Conservation (phyloP, 1,139 yeast species). For the Pneumocystis oryctolagi region DNA sequence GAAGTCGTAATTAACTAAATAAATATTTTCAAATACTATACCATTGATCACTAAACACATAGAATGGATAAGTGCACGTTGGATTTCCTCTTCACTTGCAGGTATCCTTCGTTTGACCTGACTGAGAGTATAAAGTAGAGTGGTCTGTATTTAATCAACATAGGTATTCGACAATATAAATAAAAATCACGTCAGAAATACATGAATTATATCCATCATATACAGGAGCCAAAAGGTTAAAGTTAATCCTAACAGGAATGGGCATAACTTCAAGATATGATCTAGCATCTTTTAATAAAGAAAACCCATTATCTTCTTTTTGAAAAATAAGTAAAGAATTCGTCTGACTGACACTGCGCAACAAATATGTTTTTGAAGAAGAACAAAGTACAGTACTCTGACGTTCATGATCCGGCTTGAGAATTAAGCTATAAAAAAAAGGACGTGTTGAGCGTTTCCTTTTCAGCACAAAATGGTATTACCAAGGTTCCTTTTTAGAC, state of each 20-base stretch:
- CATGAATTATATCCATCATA: background rate
- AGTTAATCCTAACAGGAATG: background rate
- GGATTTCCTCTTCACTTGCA: background rate
- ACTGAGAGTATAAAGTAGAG: background rate
- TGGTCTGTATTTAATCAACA: background rate
- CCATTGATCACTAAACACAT: background rate
- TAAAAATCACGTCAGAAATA: background rate
- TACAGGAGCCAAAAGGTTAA: background rate
- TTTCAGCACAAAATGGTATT: background rate
- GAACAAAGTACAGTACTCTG: background rate
- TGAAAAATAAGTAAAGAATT: conserved; percentile 1
- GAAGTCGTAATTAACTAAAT: background rate
- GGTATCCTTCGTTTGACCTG: background rate
- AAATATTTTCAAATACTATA: background rate
- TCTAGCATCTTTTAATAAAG: background rate
- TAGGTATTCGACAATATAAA: background rate
- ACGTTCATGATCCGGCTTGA: background rate
- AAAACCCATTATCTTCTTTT: background rate
- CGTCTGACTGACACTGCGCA: background rate
- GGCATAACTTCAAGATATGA: background rate
- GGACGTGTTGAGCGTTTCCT: background rate
- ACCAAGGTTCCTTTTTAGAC: background rate
- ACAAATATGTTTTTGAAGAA: background rate
- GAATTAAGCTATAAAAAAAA: background rate
- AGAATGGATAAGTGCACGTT: background rate